Evolutionary conservation across 163 green algal species (phyloP).

Genomic region (Botryococcus braunii): DNA sequence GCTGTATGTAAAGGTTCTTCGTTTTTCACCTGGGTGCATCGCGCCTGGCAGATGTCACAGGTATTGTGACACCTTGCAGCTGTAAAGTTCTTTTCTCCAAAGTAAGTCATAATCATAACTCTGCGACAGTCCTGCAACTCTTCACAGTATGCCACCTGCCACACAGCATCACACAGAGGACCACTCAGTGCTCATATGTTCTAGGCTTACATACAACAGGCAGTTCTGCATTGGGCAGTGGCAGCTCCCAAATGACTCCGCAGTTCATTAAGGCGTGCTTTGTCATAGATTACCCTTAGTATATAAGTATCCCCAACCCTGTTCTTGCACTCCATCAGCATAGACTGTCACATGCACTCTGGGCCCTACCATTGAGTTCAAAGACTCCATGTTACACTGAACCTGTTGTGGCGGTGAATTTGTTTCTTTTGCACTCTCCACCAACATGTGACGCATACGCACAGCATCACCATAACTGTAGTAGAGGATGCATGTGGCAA

Average conservation of each 20-base stretch:
- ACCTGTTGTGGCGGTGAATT: constrained; percentile 44
- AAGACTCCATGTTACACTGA: constrained; percentile 61
- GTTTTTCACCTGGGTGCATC: too few relatives aligned
- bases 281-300: too few relatives aligned
- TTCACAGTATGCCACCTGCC: constrained; percentile 72
- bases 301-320: too few relatives aligned
- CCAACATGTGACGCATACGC: constrained; percentile 66
- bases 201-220: neutral
- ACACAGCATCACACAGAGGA: neutral
- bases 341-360: too few relatives aligned
- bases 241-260: too few relatives aligned
- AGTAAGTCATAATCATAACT: constrained; percentile 77
- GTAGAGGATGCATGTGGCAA: constrained; percentile 73
- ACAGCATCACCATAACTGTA: constrained; percentile 66
- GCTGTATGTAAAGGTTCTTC: too few relatives aligned
- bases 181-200: neutral
- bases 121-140: constrained; percentile 70
- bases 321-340: too few relatives aligned
- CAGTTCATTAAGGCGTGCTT: too few relatives aligned
- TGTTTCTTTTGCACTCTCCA: constrained; percentile 56
- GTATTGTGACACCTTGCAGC: constrained; percentile 40
- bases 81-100: constrained; percentile 60
- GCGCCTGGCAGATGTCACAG: constrained; percentile 61
- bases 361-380: constrained; percentile 70
- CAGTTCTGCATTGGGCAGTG: too few relatives aligned